Conservation (phyloP, 139 green algal genomes). For the Haematococcus lacustris region DNA sequence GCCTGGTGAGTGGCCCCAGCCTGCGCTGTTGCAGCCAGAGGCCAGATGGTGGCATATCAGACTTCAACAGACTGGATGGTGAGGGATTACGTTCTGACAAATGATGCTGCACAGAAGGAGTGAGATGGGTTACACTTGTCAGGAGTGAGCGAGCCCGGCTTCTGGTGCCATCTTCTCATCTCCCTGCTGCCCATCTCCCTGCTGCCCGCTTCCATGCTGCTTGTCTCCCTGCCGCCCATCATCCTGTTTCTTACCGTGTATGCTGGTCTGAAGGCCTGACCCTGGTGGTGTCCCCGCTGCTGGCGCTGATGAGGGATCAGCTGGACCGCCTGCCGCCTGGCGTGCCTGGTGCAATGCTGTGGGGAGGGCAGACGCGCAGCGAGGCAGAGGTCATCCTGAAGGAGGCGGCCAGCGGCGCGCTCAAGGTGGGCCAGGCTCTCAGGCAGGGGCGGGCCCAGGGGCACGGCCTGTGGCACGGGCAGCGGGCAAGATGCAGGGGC, state of each 20-base stretch:
- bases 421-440: conserved; percentile 10
- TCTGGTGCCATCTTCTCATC: neutral
- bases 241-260: neutral
- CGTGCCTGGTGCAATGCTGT: conserved; percentile 73
- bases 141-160: too few species aligned
- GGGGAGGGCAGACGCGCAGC: conserved; percentile 37
- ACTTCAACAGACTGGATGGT: neutral
- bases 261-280: conserved; percentile 34
- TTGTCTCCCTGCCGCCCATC: neutral
- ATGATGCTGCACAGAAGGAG: neutral
- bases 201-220: too few species aligned
- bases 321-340: conserved; percentile 55
- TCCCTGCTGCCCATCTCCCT: too few species aligned
- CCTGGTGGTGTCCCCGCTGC: conserved; percentile 84
- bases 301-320: conserved; percentile 91
- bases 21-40: neutral
- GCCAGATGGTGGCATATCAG: neutral
- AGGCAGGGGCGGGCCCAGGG: neutral
- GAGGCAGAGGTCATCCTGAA: conserved; percentile 12
- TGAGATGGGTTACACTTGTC: neutral
- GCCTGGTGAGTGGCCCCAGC: conserved; percentile 25
- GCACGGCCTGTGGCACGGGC: neutral
- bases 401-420: neutral
- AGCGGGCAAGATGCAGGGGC: neutral
- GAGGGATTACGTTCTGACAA: neutral